Base-by-base conservation (phyloP, 192 early-diverging fungal genomes). In the Entrophospora sp. region DNA sequence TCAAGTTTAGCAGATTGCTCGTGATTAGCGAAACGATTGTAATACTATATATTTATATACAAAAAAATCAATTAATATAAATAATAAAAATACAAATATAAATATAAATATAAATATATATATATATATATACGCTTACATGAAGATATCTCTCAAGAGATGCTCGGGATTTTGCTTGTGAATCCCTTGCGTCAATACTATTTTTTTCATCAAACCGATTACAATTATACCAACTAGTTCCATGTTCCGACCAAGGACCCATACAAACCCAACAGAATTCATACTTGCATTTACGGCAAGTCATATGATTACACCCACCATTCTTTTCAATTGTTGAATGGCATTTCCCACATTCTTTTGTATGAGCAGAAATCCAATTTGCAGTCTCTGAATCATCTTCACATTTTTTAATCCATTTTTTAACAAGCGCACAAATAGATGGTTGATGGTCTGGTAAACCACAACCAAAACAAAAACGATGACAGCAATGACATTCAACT, bases 261-360 rank as follows among this genome's bases (percentile, higher is more conserved):
- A 89, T 83, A 76, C 97, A 99, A 38, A 99, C 91, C 97, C 97
- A 99, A 75, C 97, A 99, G 73, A 97, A 99, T 80, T 99, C 94
- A 75, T 96, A 83, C 72, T 87, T 86, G 75, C 97, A 99, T 75
- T 96, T 94, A 64, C 90, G 86, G 78, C 97, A 99, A 0, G 93
- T 96, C 97, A 99, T 99, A 70, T 99, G 97, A 75, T 98, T 99
- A 80, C 97, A 99, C 8, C 97, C 97, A 51, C 97, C 97, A 73
- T 99, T 99, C 82, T 99, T 99, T 74, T 99, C 97, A 67, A 99
- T 98, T 0, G 90, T 95, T 8, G 92, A 85, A 62, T 85, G 80
- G 77, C 97, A 99, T 75, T 94, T 93, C 35, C 88, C 74, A 75
- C 97, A 99, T 71, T 97, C 95, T 73, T 98, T 96, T 34, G 91